Evolutionary conservation across 257 asterid species (phyloP).

Genomic region (Linaria vulgaris): DNA sequence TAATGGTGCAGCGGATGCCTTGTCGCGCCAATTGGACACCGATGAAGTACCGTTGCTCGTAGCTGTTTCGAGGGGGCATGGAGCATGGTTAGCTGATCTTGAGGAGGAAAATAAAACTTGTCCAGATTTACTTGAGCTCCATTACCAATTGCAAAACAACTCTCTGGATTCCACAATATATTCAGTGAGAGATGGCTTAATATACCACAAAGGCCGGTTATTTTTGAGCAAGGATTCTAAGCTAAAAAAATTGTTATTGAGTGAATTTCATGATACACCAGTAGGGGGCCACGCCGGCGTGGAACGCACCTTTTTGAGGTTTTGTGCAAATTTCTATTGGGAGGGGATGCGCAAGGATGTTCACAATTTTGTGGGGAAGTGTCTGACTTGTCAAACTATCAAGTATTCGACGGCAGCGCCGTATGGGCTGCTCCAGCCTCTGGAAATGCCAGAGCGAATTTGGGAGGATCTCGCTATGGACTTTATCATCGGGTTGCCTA

Average conservation of each 20-base stretch:
- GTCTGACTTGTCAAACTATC: not conserved
- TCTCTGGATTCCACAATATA: too few species aligned
- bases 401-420: not conserved
- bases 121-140: too few species aligned
- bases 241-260: not conserved
- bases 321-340: not conserved
- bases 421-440: not conserved
- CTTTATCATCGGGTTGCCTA: not conserved
- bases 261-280: constrained; percentile 4
- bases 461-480: not conserved
- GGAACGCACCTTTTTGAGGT: not conserved
- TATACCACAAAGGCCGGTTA: not conserved
- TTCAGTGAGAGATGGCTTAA: not conserved
- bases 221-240: not conserved
- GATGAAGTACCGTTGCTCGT: too few species aligned
- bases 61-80: too few species aligned
- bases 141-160: too few species aligned
- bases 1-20: not conserved
- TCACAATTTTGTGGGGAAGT: not conserved
- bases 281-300: not conserved
- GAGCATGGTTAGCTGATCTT: too few species aligned
- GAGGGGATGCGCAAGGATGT: not conserved
- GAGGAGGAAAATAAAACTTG: too few species aligned
- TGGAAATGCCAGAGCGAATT: not conserved
- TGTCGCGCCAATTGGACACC: not conserved